Percentiles rank a stretch among this genome's conserved stretches.
These are phyloP conservation scores for Candida dendrica DNA, from an alignment of 805 yeast genomes.

Conservation along the genomic window DNA sequence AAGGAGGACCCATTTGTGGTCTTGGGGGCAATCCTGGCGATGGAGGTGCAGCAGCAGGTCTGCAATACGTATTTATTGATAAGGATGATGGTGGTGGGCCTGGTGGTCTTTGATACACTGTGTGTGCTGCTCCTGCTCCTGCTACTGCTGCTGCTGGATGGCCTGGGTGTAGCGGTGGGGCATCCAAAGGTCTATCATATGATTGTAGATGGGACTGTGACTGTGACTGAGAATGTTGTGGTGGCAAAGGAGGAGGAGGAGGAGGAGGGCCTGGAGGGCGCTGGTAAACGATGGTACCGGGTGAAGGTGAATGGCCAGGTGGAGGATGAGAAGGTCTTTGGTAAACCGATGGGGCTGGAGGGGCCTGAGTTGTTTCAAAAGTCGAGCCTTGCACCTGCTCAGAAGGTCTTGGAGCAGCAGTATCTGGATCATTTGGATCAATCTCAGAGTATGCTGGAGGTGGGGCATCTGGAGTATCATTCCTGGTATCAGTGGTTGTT, in stretches of 20 bases:
- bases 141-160: not conserved
- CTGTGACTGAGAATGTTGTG: too few species aligned
- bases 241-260: not conserved
- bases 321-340: constrained; percentile 1
- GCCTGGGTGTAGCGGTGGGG: not conserved
- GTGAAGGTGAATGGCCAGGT: not conserved
- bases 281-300: not conserved
- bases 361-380: constrained; percentile 4
- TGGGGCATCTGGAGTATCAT: constrained; percentile 14
- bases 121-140: too few species aligned
- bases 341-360: constrained; percentile 2
- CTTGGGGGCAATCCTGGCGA: not conserved
- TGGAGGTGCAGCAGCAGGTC: constrained; percentile 1
- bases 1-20: not conserved
- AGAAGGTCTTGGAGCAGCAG: constrained; percentile 1
- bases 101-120: not conserved
- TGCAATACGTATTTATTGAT: not conserved
- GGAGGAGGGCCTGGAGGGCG: not conserved
- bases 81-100: constrained; percentile 2
- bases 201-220: not conserved
- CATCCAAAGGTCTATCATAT: not conserved
- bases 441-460: constrained; percentile 32
- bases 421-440: constrained; percentile 14
- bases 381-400: not conserved
- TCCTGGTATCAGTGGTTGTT: constrained; percentile 3